Conservation (phyloP, 2,329 filamentous ascomycete genomes). For the Monilinia laxa region DNA sequence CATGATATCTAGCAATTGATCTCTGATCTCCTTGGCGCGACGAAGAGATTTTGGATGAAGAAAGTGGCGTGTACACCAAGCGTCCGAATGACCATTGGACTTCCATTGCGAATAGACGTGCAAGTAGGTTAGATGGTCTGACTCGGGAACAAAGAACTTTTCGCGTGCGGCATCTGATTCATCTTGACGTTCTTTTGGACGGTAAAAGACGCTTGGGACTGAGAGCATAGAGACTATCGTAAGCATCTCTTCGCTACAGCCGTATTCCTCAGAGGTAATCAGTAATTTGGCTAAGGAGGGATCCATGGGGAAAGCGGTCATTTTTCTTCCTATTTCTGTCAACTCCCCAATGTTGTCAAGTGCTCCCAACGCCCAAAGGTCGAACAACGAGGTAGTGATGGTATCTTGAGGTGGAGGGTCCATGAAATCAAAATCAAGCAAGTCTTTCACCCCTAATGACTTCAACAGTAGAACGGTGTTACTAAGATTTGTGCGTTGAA, state of each 20-base stretch:
- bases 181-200: constrained; percentile 93
- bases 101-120: constrained; percentile 97
- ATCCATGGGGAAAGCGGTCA: constrained; percentile 99
- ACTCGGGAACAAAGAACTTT: constrained; percentile 98
- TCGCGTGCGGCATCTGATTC: constrained; percentile 94
- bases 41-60: constrained; percentile 92
- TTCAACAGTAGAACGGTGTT: constrained; percentile 95
- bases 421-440: constrained; percentile 98
- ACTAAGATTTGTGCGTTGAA: constrained; percentile 91
- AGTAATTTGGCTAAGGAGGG: constrained; percentile 91
- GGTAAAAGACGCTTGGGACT: constrained; percentile 94
- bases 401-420: constrained; percentile 97
- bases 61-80: constrained; percentile 92
- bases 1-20: constrained; percentile 94
- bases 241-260: constrained; percentile 95
- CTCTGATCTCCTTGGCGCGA: constrained; percentile 87
- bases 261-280: constrained; percentile 86
- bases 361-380: constrained; percentile 93
- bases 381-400: constrained; percentile 94
- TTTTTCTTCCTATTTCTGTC: constrained; percentile 80
- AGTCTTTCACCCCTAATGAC: constrained; percentile 87
- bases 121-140: constrained; percentile 90
- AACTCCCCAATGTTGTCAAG: constrained; percentile 92
- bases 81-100: constrained; percentile 82
- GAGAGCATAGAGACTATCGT: constrained; percentile 98